Evolutionary conservation across 2,329 filamentous ascomycete genomes (phyloP), one percentile per base, ranked within the genome.

Genomic region (Calycina marina): DNA sequence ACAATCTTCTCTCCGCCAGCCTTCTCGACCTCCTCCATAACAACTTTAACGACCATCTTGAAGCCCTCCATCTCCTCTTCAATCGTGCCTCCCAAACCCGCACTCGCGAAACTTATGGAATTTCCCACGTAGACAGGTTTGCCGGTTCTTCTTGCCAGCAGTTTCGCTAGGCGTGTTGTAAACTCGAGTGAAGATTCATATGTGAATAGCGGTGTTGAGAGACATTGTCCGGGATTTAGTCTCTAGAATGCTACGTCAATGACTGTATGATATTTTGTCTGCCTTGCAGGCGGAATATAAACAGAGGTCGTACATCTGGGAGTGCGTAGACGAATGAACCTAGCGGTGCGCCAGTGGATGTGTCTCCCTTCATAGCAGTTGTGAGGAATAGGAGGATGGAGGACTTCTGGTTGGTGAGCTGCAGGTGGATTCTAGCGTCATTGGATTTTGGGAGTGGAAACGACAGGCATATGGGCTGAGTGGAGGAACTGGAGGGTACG

Each of bases 31-130:
- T 70, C 63, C 26, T 60, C 58, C 50, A 75, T 59, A 10, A 86
- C 68, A 28, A 80, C 70, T 37, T 79, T 69, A 18, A 86, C 73
- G 25, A 93, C 72, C 41, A 67, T 69, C 48, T 70, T 73, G 46
- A 94, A 77, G 0, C 79, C 83, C 50, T 88, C 84, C 74, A 94
- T 86, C 59, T 96, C 88, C 61, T 96, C 90, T 51, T 94, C 86
- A 5, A 88, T 72, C 0, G 74, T 80, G 13, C 84, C 79, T 6
- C 84, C 84, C 47, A 85, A 69, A 2, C 77, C 79, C 4, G 76
- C 68, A 47, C 66, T 72, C 10, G 70, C 69, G 41, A 94, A 73
- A 43, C 77, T 83, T 47, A 92, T 73, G 18, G 85, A 93, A 51
- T 82, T 92, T 14, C 82, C 82, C 12, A 96, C 82, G 53, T 94